Base-by-base conservation (phyloP, 257 asterid genomes). In the Nicotiana undulata region DNA sequence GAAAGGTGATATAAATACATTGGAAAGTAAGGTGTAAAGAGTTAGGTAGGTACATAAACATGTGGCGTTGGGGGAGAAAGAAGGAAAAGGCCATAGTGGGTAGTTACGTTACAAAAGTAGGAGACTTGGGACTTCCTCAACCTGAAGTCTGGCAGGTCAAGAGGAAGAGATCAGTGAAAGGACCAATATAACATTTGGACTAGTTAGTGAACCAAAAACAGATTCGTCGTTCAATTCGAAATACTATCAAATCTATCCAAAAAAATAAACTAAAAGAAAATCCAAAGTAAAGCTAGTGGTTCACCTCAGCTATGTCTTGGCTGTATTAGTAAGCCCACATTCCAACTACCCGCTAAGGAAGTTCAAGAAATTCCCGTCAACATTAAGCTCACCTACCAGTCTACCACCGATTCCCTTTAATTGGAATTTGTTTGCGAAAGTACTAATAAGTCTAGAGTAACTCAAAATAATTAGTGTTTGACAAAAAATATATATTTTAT, bases 11-110 rank as follows among this genome's bases (percentile, higher is more conserved):
- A 18, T 16, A 40, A 44, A 61, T 77, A 77, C 5, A 56, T 12
- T 37, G n/a, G 72, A 59, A 77, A 34, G 58, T 77, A 78, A 60
- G 66, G 17, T 22, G 5, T 31, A 20, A 60, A 70, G 79, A 22
- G 80, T 61, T 77, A 26, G 82, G 61, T 67, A 82, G 81, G 85
- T 82, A 82, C 11, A 17, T 59, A 29, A 58, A 46, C 66, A 51
- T n/a, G 60, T 18, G 80, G 84, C 52, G 79, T 78, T 82, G 82
- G 86, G 89, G 70, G 63, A 88, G 86, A 72, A 26, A 56, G 63
- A 28, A 76, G 76, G 44, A 32, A 63, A 52, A 74, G 79, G 46
- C 24, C 20, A 24, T 46, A 7, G 9, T 2, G 13, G 26, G 15
- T 24, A 15, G 60, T 72, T 72, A 72, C 60, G 78, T 46, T 46